A percentile compares a stretch with the other conserved stretches of the same genome.
phyloP scores from a whole-genome alignment of 208 protist species.

The Trypanosoma lewisi region DNA sequence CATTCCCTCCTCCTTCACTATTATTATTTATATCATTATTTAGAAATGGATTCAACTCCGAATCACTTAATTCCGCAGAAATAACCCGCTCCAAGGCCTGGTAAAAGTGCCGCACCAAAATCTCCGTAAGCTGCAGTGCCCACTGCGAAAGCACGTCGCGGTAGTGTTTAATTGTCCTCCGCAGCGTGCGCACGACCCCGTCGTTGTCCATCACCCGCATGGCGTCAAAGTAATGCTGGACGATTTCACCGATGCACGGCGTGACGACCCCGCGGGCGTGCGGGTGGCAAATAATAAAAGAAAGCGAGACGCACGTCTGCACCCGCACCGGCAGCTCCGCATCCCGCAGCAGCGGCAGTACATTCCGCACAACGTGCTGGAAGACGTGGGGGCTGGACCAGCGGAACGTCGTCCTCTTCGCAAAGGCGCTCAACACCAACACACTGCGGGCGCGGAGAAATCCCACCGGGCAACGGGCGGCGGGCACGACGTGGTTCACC shows the following conservation, averaged over 20 bases:
- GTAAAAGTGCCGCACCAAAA: constrained; percentile 82
- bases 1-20: neutral
- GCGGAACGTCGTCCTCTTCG: constrained; percentile 45
- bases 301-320: constrained; percentile 83
- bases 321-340: constrained; percentile 81
- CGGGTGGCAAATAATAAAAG: constrained; percentile 71
- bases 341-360: constrained; percentile 84
- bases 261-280: constrained; percentile 71
- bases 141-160: constrained; percentile 82
- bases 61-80: constrained; percentile 4
- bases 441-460: constrained; percentile 86
- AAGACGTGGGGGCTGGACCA: constrained; percentile 73
- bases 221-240: constrained; percentile 89
- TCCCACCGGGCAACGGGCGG: constrained; percentile 55
- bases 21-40: neutral
- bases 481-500: constrained; percentile 69
- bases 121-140: constrained; percentile 74
- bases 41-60: constrained; percentile 1
- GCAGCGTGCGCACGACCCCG: constrained; percentile 84
- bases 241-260: constrained; percentile 83
- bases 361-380: constrained; percentile 43
- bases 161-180: constrained; percentile 86
- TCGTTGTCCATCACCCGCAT: constrained; percentile 92
- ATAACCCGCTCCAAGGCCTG: constrained; percentile 48
- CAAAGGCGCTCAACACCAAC: constrained; percentile 69